A percentile compares a stretch with the other conserved stretches of the same genome.
Evolutionary conservation across 169 alveolate species (phyloP).

Genomic region (Plasmodium berghei): DNA sequence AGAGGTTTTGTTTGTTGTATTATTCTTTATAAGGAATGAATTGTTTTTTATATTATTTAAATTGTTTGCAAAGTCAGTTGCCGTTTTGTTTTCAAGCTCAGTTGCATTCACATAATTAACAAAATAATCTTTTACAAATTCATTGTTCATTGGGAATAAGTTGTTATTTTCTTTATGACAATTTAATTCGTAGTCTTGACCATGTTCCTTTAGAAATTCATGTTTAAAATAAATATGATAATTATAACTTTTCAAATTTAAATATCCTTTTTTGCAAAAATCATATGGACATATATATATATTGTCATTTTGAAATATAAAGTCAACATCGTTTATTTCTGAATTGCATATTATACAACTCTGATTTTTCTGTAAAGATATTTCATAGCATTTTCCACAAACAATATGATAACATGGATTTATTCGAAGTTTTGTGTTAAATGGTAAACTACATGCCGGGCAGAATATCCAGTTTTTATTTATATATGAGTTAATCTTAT

Average conservation of each 20-base stretch:
- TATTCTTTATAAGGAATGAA: no score
- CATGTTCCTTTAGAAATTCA: slow-evolving; percentile 22
- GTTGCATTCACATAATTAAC: no score
- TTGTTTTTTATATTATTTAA: no score
- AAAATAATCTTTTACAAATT: neutral
- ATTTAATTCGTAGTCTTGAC: neutral
- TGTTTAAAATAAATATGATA: slow-evolving; percentile 62
- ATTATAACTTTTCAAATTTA: slow-evolving; percentile 29
- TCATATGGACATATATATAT: slow-evolving; percentile 41
- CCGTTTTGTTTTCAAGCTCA: no score
- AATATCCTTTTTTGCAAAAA: slow-evolving; percentile 53
- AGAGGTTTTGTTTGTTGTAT: no score
- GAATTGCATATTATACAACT: slow-evolving; percentile 19
- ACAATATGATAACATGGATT: slow-evolving; percentile 57
- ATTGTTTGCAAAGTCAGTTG: no score
- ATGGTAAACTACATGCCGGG: slow-evolving; percentile 34
- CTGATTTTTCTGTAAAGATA: slow-evolving; percentile 21
- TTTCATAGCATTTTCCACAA: slow-evolving; percentile 39
- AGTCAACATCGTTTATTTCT: slow-evolving; percentile 46
- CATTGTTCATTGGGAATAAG: neutral
- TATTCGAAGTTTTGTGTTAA: slow-evolving; percentile 26
- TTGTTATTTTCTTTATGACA: neutral
- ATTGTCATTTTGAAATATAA: slow-evolving; percentile 29
- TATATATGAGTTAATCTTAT: slow-evolving; percentile 9
- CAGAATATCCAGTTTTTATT: slow-evolving; percentile 21